Evolutionary conservation across 2,329 filamentous ascomycete genomes (phyloP).

Genomic region (Zasmidium citrigriseum): DNA sequence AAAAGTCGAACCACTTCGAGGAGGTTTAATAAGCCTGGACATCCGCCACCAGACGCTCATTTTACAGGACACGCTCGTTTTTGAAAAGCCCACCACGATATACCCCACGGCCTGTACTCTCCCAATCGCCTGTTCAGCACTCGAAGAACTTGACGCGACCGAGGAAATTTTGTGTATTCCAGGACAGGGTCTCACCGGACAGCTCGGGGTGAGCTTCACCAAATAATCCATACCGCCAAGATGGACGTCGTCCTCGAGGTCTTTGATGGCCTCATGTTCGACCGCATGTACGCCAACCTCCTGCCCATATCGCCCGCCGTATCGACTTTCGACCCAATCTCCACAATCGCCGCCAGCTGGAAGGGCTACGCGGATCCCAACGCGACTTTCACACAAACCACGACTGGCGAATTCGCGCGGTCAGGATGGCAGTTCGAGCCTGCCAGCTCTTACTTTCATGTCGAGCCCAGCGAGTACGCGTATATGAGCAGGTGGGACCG

Average conservation of each 20-base stretch:
- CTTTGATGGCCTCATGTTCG: conserved; percentile 77
- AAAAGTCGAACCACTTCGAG: too few relatives aligned
- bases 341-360: conserved; percentile 50
- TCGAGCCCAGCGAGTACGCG: conserved; percentile 73
- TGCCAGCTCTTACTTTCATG: conserved; percentile 66
- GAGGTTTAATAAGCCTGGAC: too few relatives aligned
- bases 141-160: too few relatives aligned
- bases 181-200: background rate
- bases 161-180: too few relatives aligned
- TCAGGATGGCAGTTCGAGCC: conserved; percentile 65
- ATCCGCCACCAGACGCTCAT: background rate
- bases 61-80: background rate
- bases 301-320: conserved; percentile 60
- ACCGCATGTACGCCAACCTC: conserved; percentile 72
- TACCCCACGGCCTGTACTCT: background rate
- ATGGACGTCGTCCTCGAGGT: conserved; percentile 95
- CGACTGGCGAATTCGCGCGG: conserved; percentile 12
- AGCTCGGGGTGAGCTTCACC: background rate
- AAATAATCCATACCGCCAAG: conserved; percentile 10
- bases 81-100: background rate
- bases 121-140: too few relatives aligned
- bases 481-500: conserved; percentile 76
- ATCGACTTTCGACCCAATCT: conserved; percentile 55
- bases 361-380: conserved; percentile 46
- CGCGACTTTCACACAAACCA: conserved; percentile 42